Evolutionary conservation across 441 rosid species (phyloP), one percentile per base, ranked within the genome.

Genomic region (Populus hybrid): DNA sequence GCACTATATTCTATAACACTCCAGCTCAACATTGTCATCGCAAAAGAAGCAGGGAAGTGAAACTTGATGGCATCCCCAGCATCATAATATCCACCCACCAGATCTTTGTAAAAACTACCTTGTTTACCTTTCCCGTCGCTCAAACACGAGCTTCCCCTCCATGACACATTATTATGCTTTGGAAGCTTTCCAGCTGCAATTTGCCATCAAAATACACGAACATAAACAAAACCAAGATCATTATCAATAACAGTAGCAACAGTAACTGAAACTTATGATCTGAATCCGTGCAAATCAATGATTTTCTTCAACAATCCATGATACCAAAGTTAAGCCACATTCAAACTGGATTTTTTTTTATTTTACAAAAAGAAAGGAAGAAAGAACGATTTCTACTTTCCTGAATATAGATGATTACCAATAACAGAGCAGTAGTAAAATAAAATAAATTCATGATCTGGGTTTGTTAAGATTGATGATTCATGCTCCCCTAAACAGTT

Each of bases 21-120:
- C 99, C 99, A 95, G 83, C 99, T 95, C 82, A 95, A 79, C 95
- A 96, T 87, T 4, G 99, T 94, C 88, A 96, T 88, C 30, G 99
- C 85, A 73, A 89, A 96, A 57, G 99, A 88, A 59, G 82, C 79
- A 0, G 97, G 99, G 80, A 93, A 96, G 75, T 87, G 80, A 87
- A 91, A 94, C 86, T 96, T 96, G 78, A 94, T 90, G 24, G 99
- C 91, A 86, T 94, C 98, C 26, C 99, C 99, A 2, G 96, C 98
- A 71, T 96, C 99, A 26, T 92, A 96, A 69, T 85, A 96, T 0
- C 98, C 98, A 23, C 99, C 98, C 2, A 78, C 87, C 69, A 94
- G 89, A 83, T 96, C 90, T 80, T 87, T 93, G 66, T 83, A 83
- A 61, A 67, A 3, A 18, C 77, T 74, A 0, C 82, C 75, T 0